Conservation (phyloP, 2,329 filamentous ascomycete genomes). For the Daldinia sp. region DNA sequence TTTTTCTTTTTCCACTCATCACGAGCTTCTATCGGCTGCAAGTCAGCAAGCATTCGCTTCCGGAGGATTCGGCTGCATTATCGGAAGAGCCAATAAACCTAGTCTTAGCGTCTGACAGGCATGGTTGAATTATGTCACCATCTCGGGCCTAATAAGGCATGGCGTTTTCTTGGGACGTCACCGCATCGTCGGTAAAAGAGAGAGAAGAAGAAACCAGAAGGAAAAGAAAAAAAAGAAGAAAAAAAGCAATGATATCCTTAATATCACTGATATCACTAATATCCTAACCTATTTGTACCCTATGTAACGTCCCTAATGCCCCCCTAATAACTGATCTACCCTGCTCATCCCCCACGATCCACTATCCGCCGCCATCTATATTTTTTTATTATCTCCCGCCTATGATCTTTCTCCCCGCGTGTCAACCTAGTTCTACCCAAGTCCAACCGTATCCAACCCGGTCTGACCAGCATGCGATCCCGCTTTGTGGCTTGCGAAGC, state of each 20-base stretch:
- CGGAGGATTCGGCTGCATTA: constrained; percentile 35
- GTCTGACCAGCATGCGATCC: constrained; percentile 27
- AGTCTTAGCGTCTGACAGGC: constrained; percentile 27
- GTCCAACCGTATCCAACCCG: constrained; percentile 2
- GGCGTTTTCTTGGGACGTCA: constrained; percentile 33
- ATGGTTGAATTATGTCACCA: constrained; percentile 36
- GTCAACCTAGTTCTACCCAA: constrained; percentile 8
- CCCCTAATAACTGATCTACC: constrained; percentile 5
- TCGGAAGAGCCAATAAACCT: constrained; percentile 32
- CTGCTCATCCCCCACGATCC: constrained; percentile 34
- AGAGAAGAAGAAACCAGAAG: neutral
- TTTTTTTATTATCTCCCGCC: constrained; percentile 31
- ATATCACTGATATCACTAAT: neutral
- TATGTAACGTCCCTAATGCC: too few relatives aligned
- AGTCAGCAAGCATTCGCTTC: constrained; percentile 29
- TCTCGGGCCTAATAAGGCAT: constrained; percentile 31
- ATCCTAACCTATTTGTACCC: too few relatives aligned
- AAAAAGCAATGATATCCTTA: neutral
- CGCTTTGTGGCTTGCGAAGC: constrained; percentile 30
- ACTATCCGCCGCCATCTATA: constrained; percentile 26
- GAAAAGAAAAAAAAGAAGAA: neutral
- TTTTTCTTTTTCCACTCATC: constrained; percentile 11
- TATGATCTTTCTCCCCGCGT: constrained; percentile 36
- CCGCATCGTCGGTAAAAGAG: constrained; percentile 35
- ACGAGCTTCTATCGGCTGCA: constrained; percentile 30